These are phyloP conservation scores for Salvia sclarea DNA, from an alignment of 305 asterid genomes.

Conservation along the genomic window DNA sequence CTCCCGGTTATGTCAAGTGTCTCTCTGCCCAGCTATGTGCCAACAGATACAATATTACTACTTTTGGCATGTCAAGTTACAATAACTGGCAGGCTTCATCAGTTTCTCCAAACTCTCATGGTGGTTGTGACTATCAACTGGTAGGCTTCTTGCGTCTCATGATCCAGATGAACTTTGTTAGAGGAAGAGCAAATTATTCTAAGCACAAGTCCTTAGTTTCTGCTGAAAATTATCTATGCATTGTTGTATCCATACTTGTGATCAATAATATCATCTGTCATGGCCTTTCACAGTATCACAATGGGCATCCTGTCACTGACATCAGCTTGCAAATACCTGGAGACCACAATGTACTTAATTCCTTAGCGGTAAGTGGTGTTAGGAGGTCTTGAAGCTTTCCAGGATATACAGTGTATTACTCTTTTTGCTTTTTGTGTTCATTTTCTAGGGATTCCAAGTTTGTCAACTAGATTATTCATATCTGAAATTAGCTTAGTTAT, in stretches of 20 bases:
- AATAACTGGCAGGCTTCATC: slow-evolving; percentile 44
- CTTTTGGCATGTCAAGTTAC: slow-evolving; percentile 40
- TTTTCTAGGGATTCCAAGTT: background rate
- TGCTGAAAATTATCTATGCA: slow-evolving; percentile 1
- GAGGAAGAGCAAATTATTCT: background rate
- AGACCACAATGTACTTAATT: slow-evolving; percentile 47
- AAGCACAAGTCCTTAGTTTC: background rate
- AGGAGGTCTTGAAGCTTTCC: no score
- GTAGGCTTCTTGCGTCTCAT: slow-evolving; percentile 30
- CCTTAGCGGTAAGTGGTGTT: slow-evolving; percentile 48
- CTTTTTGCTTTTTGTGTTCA: slow-evolving; percentile 6
- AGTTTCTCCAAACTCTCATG: slow-evolving; percentile 36
- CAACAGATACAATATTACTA: slow-evolving; percentile 36
- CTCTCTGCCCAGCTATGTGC: slow-evolving; percentile 25
- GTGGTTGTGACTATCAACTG: slow-evolving; percentile 45
- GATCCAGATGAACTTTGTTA: slow-evolving; percentile 7
- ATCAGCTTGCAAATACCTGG: slow-evolving; percentile 48
- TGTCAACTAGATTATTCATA: slow-evolving; percentile 4
- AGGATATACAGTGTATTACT: no score
- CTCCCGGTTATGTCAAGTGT: slow-evolving; percentile 18
- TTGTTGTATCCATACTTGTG: no score
- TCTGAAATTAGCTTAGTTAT: background rate
- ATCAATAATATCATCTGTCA: background rate
- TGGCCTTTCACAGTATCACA: slow-evolving; percentile 36
- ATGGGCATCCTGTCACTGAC: slow-evolving; percentile 33